phyloP scores from a whole-genome alignment of 257 asterid species.

The Osmanthus fragrans region DNA sequence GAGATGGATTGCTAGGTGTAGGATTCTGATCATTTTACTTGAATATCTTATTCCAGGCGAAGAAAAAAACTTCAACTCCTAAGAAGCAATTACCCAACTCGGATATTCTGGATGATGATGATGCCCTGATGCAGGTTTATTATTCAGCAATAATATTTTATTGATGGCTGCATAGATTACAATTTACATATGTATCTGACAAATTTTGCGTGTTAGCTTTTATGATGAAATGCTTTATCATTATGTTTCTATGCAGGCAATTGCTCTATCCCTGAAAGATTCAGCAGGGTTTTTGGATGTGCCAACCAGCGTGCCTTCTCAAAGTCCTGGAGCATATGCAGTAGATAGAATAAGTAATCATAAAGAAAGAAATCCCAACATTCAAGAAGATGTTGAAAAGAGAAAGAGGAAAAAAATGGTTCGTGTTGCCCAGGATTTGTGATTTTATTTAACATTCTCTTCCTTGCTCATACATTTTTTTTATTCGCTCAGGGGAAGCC shows the following conservation, averaged over 20 bases:
- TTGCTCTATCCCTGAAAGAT: constrained; percentile 79
- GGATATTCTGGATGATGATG: constrained; percentile 72
- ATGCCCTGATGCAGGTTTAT: constrained; percentile 69
- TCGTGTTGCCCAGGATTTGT: constrained; percentile 31
- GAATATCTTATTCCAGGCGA: constrained; percentile 46
- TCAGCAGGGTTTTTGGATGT: constrained; percentile 41
- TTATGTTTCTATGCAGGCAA: constrained; percentile 58
- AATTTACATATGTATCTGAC: constrained; percentile 2
- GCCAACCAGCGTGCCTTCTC: constrained; percentile 22
- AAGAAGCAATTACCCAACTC: constrained; percentile 48
- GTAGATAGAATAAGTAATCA: constrained; percentile 19
- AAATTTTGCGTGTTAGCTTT: constrained; percentile 7
- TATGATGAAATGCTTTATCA: background rate
- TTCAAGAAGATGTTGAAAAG: constrained; percentile 49
- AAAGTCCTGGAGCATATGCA: constrained; percentile 24
- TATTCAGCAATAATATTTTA: constrained; percentile 11
- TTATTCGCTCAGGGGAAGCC: constrained; percentile 31
- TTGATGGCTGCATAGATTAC: background rate
- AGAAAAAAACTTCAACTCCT: constrained; percentile 41
- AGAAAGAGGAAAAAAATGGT: constrained; percentile 70
- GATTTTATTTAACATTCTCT: constrained; percentile 22
- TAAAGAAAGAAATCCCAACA: constrained; percentile 28
- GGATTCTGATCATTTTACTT: constrained; percentile 9
- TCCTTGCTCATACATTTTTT: constrained; percentile 15
- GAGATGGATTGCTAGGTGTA: constrained; percentile 12